Evolutionary conservation across 495 filamentous ascomycete genomes (phyloP), one percentile per base, ranked within the genome.

Genomic region (Podospora anserina): DNA sequence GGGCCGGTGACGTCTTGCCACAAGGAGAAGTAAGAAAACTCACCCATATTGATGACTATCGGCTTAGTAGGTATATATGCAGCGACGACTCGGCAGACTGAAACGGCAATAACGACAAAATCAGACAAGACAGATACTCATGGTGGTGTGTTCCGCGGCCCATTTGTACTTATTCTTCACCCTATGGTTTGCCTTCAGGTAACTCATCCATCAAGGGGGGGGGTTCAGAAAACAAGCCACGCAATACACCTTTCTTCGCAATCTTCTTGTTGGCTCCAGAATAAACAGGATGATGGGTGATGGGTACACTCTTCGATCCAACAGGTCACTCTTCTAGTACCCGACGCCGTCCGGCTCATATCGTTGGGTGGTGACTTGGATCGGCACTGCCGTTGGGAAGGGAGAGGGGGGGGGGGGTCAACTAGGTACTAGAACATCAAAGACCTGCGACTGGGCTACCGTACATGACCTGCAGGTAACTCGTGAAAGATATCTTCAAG

Each of bases 401-500:
- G 23, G 23, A 23, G 23, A 32, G 30, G 30, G 30, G 30, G 30
- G 30, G 30, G 30, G 30, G 30, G 30, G 4, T 32, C 9, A 49
- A 27, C 39, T 9, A 23, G 23, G 23, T 23, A 49, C 39, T 49
- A 49, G 13, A 49, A 49, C 39, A 49, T 13, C 39, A 13, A 6
- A 49, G 61, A 63, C 30, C 32, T 28, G 5, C 15, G 19, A 63
- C n/a, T 63, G 61, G 30, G 16, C 34, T 34, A 49, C 61, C 61
- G 16, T 63, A 63, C 61, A 63, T 63, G 61, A 23, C 23, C 28
- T 63, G 61, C 61, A 63, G 64, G 30, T 32, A 32, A 7, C 30
- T 4, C 30, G 30, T 32, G 30, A 57, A 55, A 67, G 61, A 59
- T 60, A 59, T 66, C 58, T 66, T 65, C 64, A 56, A 66, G 58